phyloP scores from a whole-genome alignment of 2,329 filamentous ascomycete species.

The Fusarium sp. region DNA sequence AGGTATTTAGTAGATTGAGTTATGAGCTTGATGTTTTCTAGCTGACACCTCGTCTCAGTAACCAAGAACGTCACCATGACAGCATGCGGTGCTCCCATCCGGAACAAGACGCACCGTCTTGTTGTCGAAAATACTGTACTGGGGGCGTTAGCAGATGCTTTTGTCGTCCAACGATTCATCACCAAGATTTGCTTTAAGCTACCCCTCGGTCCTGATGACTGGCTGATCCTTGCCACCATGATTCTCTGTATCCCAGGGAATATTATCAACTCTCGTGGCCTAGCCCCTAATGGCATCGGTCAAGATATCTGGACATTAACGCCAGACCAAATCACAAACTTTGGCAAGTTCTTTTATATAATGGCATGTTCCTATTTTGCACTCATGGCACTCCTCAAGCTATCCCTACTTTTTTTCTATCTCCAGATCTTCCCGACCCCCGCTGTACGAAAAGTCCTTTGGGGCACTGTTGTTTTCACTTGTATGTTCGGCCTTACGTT shows the following conservation, averaged over 20 bases:
- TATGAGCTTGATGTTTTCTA: no score
- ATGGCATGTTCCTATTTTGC: conserved; percentile 59
- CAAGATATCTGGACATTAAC: conserved; percentile 63
- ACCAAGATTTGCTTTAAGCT: conserved; percentile 51
- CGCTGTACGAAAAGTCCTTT: conserved; percentile 54
- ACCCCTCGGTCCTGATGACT: conserved; percentile 54
- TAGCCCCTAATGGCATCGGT: conserved; percentile 57
- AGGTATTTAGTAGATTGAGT: conserved; percentile 37
- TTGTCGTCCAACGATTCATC: conserved; percentile 57
- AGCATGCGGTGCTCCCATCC: conserved; percentile 44
- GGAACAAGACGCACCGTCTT: conserved; percentile 46
- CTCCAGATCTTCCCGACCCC: conserved; percentile 62
- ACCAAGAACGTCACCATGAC: conserved; percentile 45
- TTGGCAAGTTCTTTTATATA: conserved; percentile 57
- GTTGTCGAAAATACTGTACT: conserved; percentile 43
- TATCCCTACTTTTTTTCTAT: conserved; percentile 66
- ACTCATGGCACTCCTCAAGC: conserved; percentile 59
- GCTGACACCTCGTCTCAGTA: conserved; percentile 22
- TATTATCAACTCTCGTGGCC: conserved; percentile 48
- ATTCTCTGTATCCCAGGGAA: conserved; percentile 46
- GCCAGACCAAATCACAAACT: conserved; percentile 54
- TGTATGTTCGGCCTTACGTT: conserved; percentile 56
- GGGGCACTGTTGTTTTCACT: conserved; percentile 56
- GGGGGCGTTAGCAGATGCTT: conserved; percentile 50
- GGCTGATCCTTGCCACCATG: conserved; percentile 48